Conservation (phyloP, 2,329 filamentous ascomycete genomes). For the Parafenestella ontariensis region DNA sequence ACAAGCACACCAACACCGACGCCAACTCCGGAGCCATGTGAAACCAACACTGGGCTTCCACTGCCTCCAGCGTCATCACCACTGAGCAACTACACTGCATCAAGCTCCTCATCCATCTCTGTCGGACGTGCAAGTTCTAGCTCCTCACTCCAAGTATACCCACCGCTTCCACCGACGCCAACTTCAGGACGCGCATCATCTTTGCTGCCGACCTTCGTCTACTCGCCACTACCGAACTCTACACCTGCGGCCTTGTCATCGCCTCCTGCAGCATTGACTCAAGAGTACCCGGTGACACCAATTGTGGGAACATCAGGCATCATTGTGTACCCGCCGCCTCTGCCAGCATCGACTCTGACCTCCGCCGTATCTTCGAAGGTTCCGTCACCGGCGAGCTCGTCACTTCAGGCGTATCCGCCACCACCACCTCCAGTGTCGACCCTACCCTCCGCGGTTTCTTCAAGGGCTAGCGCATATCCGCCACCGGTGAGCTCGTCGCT, state of each 20-base stretch:
- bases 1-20: conserved; percentile 2
- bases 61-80: conserved; percentile 1
- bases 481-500: conserved; percentile 3
- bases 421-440: not conserved
- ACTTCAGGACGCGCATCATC: not conserved
- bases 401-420: not conserved
- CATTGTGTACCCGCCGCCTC: not conserved
- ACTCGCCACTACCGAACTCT: conserved; percentile 7
- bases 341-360: not conserved
- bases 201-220: conserved; percentile 4
- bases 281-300: conserved; percentile 1
- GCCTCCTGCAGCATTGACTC: not conserved
- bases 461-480: not conserved
- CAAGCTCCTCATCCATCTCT: not conserved
- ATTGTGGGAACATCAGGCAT: conserved; percentile 6
- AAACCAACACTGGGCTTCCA: conserved; percentile 4
- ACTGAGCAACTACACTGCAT: not conserved
- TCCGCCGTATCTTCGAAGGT: not conserved
- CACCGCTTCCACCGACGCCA: not conserved
- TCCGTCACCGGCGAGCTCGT: conserved; percentile 5
- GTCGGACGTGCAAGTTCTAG: not conserved
- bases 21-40: conserved; percentile 10
- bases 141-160: not conserved
- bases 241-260: not conserved
- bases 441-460: not conserved